Evolutionary conservation across 2,329 filamentous ascomycete genomes (phyloP).

Genomic region (Diplodia mutila): DNA sequence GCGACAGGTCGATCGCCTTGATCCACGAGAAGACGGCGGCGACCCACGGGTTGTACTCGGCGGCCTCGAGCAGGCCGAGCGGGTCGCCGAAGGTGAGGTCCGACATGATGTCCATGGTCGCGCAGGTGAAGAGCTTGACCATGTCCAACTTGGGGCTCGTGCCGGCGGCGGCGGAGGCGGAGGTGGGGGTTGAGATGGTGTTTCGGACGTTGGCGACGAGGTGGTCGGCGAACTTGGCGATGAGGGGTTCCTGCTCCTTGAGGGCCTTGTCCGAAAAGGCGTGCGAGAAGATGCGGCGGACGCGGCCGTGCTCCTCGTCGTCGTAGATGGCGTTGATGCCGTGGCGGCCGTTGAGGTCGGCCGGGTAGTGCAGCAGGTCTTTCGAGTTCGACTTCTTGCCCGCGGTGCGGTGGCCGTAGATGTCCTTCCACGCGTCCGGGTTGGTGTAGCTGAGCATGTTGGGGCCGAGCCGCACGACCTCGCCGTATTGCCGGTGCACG

Average conservation of each 20-base stretch:
- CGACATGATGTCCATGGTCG: constrained; percentile 24
- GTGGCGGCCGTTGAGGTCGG: background rate
- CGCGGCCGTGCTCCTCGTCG: constrained; percentile 38
- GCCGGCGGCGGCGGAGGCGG: too few species aligned
- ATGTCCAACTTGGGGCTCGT: background rate
- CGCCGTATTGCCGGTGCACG: constrained; percentile 47
- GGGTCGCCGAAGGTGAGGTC: constrained; percentile 37
- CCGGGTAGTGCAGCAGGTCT: background rate
- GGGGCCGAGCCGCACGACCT: constrained; percentile 47
- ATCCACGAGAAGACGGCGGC: background rate
- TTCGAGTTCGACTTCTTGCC: background rate
- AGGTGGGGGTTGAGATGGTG: background rate
- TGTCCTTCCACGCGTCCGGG: constrained; percentile 47
- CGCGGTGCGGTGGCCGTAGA: constrained; percentile 34
- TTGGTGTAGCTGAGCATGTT: constrained; percentile 45
- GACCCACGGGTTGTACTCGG: background rate
- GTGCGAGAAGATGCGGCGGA: constrained; percentile 44
- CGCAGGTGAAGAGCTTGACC: background rate
- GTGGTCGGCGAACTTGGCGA: constrained; percentile 30
- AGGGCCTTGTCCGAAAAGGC: constrained; percentile 45
- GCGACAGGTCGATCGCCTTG: background rate
- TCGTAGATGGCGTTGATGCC: background rate
- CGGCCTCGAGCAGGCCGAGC: constrained; percentile 31
- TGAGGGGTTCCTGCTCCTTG: constrained; percentile 22
- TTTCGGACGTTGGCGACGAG: constrained; percentile 31